These are phyloP conservation scores for Microdochium trichocladiopsis DNA, from an alignment of 2,329 filamentous ascomycete genomes.

Conservation along the genomic window DNA sequence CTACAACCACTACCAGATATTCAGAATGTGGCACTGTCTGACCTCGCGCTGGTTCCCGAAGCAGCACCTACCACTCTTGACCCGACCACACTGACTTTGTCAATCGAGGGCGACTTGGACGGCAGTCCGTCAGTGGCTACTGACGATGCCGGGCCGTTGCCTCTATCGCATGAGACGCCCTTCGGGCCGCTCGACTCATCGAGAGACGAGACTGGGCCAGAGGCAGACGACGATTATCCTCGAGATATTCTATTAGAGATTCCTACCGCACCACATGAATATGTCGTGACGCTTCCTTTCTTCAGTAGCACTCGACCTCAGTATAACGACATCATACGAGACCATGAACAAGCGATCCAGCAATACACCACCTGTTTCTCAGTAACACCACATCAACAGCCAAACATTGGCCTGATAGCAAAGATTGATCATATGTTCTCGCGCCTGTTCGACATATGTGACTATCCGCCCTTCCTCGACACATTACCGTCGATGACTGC, in stretches of 20 bases:
- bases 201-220: neutral
- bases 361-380: constrained; percentile 37
- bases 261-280: constrained; percentile 29
- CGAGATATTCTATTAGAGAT: constrained; percentile 15
- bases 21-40: neutral
- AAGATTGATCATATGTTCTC: constrained; percentile 45
- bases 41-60: constrained; percentile 3
- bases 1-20: neutral
- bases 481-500: constrained; percentile 34
- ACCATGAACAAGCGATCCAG: constrained; percentile 34
- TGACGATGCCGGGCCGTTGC: constrained; percentile 10
- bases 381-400: constrained; percentile 27
- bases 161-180: constrained; percentile 5
- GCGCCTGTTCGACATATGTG: constrained; percentile 45
- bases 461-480: constrained; percentile 46
- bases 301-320: constrained; percentile 42
- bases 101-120: constrained; percentile 19
- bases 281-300: constrained; percentile 50
- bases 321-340: constrained; percentile 42
- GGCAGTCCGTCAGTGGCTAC: constrained; percentile 17
- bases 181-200: neutral
- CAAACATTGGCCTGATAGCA: constrained; percentile 29
- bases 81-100: constrained; percentile 19
- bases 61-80: constrained; percentile 19
- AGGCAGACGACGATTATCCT: constrained; percentile 7